Evolutionary conservation across 192 early-diverging fungal genomes (phyloP).

Genomic region (Umbelopsis sp.): DNA sequence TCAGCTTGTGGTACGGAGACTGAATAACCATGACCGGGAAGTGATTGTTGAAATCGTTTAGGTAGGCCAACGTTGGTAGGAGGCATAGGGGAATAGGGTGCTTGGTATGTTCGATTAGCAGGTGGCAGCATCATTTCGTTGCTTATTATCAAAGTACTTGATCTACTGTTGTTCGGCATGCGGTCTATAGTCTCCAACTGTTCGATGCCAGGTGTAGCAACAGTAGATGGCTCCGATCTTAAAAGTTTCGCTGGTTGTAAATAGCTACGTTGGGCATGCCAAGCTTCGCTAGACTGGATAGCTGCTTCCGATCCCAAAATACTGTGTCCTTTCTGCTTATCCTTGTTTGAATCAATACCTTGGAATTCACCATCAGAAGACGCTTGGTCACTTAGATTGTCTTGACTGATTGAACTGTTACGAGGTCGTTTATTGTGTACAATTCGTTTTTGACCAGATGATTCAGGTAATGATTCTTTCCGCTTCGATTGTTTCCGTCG

Average conservation of each 20-base stretch:
- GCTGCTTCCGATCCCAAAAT: neutral
- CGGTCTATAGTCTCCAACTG: neutral
- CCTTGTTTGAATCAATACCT: neutral
- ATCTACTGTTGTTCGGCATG: neutral
- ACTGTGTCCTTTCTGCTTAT: neutral
- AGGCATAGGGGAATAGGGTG: neutral
- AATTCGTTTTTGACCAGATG: neutral
- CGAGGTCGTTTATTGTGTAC: neutral
- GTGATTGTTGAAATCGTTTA: neutral
- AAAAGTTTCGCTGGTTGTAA: neutral
- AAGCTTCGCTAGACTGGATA: neutral
- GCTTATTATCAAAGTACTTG: neutral
- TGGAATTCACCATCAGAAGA: neutral
- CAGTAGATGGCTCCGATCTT: neutral
- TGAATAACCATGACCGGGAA: neutral
- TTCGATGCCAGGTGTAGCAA: neutral
- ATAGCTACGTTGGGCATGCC: neutral
- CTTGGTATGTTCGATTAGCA: neutral
- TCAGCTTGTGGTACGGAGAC: neutral
- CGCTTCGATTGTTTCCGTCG: conserved; percentile 25
- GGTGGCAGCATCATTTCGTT: conserved; percentile 3
- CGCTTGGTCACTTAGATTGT: neutral
- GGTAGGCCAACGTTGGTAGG: neutral
- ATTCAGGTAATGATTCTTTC: conserved; percentile 9
- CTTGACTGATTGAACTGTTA: neutral